Evolutionary conservation across 768 basidiomycete species (phyloP).

Genomic region (Pisolithus sp.): DNA sequence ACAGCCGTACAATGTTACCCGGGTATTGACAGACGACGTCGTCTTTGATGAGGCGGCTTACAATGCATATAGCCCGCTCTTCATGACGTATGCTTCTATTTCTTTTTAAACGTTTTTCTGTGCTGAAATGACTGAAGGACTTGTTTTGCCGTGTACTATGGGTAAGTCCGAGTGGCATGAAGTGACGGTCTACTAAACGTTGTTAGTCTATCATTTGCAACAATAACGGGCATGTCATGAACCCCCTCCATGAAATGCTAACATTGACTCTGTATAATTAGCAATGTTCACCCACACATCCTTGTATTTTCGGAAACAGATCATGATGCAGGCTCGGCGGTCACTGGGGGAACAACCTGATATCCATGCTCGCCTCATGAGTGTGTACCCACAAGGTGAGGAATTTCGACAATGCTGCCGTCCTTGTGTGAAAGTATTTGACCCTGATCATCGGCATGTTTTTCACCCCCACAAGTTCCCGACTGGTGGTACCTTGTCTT

Average conservation of each 20-base stretch:
- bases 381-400: constrained; percentile 47
- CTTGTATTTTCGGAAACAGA: constrained; percentile 74
- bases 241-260: not conserved
- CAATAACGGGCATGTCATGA: constrained; percentile 53
- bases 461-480: no score
- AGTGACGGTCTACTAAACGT: constrained; percentile 21
- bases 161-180: constrained; percentile 7
- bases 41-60: constrained; percentile 46
- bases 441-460: no score
- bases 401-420: no score
- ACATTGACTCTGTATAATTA: constrained; percentile 1
- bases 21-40: no score
- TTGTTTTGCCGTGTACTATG: constrained; percentile 26
- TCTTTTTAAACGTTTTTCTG: constrained; percentile 5
- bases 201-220: constrained; percentile 76
- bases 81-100: constrained; percentile 36
- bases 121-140: constrained; percentile 9
- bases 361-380: constrained; percentile 83
- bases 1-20: constrained; percentile 51
- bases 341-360: constrained; percentile 75
- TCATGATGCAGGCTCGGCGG: constrained; percentile 63
- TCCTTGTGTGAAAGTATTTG: no score
- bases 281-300: constrained; percentile 27
- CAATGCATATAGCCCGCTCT: constrained; percentile 52
- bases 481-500: constrained; percentile 79